Percentiles rank a stretch among this genome's conserved stretches.
phyloP scores from a whole-genome alignment of 768 basidiomycete species.

The Rhodosporidiobolus odoratus region DNA sequence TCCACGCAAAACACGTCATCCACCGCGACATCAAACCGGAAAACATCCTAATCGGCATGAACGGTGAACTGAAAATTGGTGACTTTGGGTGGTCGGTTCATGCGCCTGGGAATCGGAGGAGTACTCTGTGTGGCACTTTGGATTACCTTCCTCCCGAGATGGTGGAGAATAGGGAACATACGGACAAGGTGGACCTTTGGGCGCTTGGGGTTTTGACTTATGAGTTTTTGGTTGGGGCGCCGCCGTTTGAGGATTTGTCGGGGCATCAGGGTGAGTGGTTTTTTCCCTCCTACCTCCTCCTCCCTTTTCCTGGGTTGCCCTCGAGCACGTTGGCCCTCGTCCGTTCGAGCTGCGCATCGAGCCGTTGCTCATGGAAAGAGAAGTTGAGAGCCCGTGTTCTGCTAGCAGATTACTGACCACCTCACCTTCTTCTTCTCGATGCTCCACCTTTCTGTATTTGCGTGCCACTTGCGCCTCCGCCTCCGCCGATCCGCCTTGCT shows the following conservation, averaged over 20 bases:
- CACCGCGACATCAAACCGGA: conserved; percentile 98
- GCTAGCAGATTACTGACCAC: no score
- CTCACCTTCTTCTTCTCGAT: neutral
- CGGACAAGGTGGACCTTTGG: conserved; percentile 89
- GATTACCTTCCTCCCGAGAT: conserved; percentile 98
- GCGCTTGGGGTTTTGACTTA: conserved; percentile 93
- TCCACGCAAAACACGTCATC: conserved; percentile 94
- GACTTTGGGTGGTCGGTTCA: conserved; percentile 99
- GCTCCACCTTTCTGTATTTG: no score
- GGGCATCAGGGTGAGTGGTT: conserved; percentile 63
- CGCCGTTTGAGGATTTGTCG: conserved; percentile 77
- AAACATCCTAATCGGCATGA: conserved; percentile 86
- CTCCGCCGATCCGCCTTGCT: no score
- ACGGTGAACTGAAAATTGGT: conserved; percentile 94
- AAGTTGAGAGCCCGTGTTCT: no score
- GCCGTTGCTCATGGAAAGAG: no score
- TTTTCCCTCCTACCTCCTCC: neutral
- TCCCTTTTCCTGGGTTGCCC: neutral
- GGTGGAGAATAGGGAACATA: conserved; percentile 87
- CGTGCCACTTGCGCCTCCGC: no score
- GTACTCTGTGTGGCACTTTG: conserved; percentile 88
- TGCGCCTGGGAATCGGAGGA: conserved; percentile 80
- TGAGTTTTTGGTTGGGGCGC: conserved; percentile 81
- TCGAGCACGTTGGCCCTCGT: neutral
- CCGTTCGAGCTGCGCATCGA: no score